Base-by-base conservation (phyloP, 225 moss, liverwort and hornwort species). In the Anthoceros angustus region DNA sequence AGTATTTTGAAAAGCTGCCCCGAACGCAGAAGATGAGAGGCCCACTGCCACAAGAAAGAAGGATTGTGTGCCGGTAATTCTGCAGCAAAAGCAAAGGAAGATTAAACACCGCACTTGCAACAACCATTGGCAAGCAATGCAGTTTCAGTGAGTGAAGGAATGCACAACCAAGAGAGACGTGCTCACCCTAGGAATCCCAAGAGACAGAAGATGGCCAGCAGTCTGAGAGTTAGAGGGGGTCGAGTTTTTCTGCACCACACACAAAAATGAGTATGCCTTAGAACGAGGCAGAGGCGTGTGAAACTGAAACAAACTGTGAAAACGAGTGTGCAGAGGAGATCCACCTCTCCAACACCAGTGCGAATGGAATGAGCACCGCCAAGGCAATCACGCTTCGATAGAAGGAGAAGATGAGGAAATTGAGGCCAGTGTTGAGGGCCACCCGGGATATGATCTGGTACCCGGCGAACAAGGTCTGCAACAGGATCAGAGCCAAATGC, bases 381-480 rank as follows among this genome's bases (percentile, higher is more conserved):
- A 55, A 55, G 7, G 55, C 55, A 18, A 55, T 55, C 55, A n/a
- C 8, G n/a, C 23, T 55, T 23, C 55, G 55, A 15, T 55, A 55
- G 10, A 55, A 23, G 7, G 55, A 55, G 55, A 55, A 55, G 55
- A 55, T 55, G 55, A 55, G 14, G 4, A 55, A 18, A 55, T 23
- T 55, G 55, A 55, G 55, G n/a, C 55, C 55, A 11, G 18, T 23
- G 14, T 55, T 55, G 55, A 55, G 18, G 8, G 55, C 55, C n/a
- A 55, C 55, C 23, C 55, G 55, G 6, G 55, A 55, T 18, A 55
- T 55, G 6, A 55, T 20, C 4, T 55, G 55, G 55, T 55, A 55
- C 6, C 55, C 55, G n/a, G 55, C 55, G n/a, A 55, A 55, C 55
- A 55, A 55, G 55, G 0, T 55, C 55, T 55, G 55, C 55, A 55